These are phyloP conservation scores for Elsinoe australis DNA, from an alignment of 2,329 filamentous ascomycete genomes.

Conservation along the genomic window DNA sequence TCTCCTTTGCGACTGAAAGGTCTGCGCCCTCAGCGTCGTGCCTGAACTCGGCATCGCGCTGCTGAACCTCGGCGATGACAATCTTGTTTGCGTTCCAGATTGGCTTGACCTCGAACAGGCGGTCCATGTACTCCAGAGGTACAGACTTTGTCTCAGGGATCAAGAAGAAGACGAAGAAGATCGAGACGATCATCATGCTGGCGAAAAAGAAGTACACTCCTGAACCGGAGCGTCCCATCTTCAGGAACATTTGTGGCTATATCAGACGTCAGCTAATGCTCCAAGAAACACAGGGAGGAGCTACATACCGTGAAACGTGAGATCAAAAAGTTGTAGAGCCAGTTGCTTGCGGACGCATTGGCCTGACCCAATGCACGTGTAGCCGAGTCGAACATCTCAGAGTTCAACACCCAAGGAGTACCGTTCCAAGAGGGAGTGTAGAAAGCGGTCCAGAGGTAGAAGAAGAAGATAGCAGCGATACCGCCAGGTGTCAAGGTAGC, in stretches of 20 bases:
- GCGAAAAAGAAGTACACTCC: constrained; percentile 42
- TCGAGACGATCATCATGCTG: constrained; percentile 38
- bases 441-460: constrained; percentile 65
- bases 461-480: constrained; percentile 60
- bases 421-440: constrained; percentile 52
- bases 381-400: constrained; percentile 66
- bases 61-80: constrained; percentile 31
- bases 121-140: constrained; percentile 41
- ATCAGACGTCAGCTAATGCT: no score
- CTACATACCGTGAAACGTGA: constrained; percentile 61
- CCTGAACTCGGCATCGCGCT: constrained; percentile 36
- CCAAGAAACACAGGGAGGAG: no score
- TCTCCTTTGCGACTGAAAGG: constrained; percentile 32
- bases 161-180: constrained; percentile 41
- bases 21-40: constrained; percentile 34
- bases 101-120: constrained; percentile 40
- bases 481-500: constrained; percentile 41
- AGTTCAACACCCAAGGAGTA: constrained; percentile 67
- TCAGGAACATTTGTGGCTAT: constrained; percentile 52
- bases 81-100: constrained; percentile 34
- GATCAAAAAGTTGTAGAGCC: constrained; percentile 65
- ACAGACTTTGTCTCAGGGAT: constrained; percentile 39
- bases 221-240: constrained; percentile 34
- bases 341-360: constrained; percentile 63
- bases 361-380: constrained; percentile 63